Conservation (phyloP, 495 filamentous ascomycete genomes). For the Aspergillus campestris region DNA sequence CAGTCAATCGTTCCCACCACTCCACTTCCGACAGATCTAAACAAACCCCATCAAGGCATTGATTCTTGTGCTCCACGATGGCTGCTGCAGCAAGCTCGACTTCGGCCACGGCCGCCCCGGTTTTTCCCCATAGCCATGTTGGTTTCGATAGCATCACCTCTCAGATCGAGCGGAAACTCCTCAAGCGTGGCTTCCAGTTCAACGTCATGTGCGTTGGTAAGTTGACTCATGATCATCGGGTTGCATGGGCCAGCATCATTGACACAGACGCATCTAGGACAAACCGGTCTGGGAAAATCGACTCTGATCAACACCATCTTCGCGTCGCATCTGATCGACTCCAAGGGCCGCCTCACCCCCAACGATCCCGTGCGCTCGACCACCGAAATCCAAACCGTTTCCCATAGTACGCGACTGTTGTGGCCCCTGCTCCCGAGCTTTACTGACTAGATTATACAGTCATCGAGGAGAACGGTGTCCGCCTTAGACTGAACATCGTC, state of each 20-base stretch:
- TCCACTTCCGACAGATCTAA: no score
- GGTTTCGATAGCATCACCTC: slow-evolving; percentile 99
- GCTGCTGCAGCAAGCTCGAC: slow-evolving; percentile 42
- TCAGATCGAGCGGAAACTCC: slow-evolving; percentile 96
- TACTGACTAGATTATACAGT: slow-evolving; percentile 31
- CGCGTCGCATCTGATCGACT: slow-evolving; percentile 97
- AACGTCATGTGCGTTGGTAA: slow-evolving; percentile 99
- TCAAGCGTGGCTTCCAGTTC: slow-evolving; percentile 99
- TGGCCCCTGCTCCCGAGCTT: no score
- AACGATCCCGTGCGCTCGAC: slow-evolving; percentile 90
- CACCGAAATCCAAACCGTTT: slow-evolving; percentile 95
- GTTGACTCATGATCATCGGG: slow-evolving; percentile 25
- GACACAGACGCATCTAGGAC: slow-evolving; percentile 46
- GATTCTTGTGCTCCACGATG: slow-evolving; percentile 29
- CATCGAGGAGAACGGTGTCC: slow-evolving; percentile 93
- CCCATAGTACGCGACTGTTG: slow-evolving; percentile 55
- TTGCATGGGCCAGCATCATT: no score
- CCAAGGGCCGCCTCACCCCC: slow-evolving; percentile 86
- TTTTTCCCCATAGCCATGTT: slow-evolving; percentile 94
- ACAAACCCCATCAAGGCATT: neutral
- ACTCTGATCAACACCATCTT: slow-evolving; percentile 99
- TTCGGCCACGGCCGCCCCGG: slow-evolving; percentile 43
- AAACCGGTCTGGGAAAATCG: slow-evolving; percentile 97
- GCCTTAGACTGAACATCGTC: slow-evolving; percentile 70
- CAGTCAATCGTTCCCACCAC: no score